These are phyloP conservation scores for Lyophyllum atratum DNA, from an alignment of 768 basidiomycete genomes.

Conservation along the genomic window DNA sequence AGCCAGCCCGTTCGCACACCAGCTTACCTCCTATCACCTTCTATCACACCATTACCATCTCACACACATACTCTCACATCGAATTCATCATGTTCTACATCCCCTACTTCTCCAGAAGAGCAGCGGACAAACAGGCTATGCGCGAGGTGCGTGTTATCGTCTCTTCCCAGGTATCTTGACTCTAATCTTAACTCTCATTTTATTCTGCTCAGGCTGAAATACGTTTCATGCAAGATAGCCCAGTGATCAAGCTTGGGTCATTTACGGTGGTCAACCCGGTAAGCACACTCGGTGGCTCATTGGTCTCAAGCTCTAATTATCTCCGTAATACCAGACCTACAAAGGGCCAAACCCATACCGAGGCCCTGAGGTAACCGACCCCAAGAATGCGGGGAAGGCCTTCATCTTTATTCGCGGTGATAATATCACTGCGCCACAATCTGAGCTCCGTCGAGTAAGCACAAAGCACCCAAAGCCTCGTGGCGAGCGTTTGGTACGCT, in stretches of 20 bases:
- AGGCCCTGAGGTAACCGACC: not conserved
- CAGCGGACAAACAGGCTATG: not conserved
- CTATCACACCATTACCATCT: not conserved
- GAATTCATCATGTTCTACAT: not conserved
- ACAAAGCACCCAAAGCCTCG: not conserved
- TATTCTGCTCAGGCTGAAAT: not conserved
- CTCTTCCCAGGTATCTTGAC: not conserved
- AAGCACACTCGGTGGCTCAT: not conserved
- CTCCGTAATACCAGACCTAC: constrained; percentile 9
- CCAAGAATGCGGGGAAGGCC: not conserved
- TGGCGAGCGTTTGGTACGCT: not conserved
- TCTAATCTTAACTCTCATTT: too few relatives aligned
- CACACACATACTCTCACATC: not conserved
- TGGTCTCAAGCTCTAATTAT: too few relatives aligned
- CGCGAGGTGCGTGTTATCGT: not conserved
- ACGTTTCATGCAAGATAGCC: not conserved
- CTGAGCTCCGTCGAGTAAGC: not conserved
- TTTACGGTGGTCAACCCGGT: constrained; percentile 8
- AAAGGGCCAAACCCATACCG: constrained; percentile 6
- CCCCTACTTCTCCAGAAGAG: constrained; percentile 8
- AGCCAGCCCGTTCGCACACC: not conserved
- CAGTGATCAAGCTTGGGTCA: not conserved
- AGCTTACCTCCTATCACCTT: too few relatives aligned
- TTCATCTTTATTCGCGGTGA: constrained; percentile 1
- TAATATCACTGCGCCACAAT: not conserved